phyloP scores from a whole-genome alignment of 768 basidiomycete genomes.

The Megacollybia marginata region DNA sequence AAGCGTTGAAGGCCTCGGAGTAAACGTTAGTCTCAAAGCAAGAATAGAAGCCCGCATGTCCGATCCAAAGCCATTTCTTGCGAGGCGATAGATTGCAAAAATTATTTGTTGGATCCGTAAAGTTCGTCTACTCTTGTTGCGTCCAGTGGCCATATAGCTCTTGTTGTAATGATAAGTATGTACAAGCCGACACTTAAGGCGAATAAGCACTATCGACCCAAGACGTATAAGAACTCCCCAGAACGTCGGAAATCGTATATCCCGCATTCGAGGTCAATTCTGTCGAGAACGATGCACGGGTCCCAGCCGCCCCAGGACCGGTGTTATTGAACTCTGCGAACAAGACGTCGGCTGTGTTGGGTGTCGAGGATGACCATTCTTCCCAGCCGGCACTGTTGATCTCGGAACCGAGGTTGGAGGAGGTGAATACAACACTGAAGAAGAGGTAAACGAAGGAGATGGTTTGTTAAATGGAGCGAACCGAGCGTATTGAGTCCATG shows the following conservation, averaged over 20 bases:
- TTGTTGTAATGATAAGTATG: too few species aligned
- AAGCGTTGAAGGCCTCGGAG: too few species aligned
- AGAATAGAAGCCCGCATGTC: too few species aligned
- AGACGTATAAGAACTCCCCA: slow-evolving; percentile 15
- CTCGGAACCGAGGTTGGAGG: slow-evolving; percentile 11
- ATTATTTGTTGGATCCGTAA: too few species aligned
- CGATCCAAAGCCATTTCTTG: too few species aligned
- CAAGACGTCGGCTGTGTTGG: slow-evolving; percentile 18
- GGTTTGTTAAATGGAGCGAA: too few species aligned
- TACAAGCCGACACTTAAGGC: too few species aligned
- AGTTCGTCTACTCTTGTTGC: too few species aligned
- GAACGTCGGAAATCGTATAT: slow-evolving; percentile 12
- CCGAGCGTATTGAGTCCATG: slow-evolving; percentile 16
- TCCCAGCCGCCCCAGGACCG: slow-evolving; percentile 18
- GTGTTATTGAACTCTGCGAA: slow-evolving; percentile 18
- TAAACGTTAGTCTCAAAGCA: too few species aligned
- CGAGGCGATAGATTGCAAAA: too few species aligned
- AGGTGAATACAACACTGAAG: slow-evolving; percentile 16
- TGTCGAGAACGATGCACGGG: slow-evolving; percentile 17
- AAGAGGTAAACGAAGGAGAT: background rate
- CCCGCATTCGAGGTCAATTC: slow-evolving; percentile 13
- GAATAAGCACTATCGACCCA: slow-evolving; percentile 18
- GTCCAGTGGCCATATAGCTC: too few species aligned
- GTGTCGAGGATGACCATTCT: slow-evolving; percentile 16
- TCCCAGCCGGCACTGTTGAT: slow-evolving; percentile 21